Evolutionary conservation across 768 basidiomycete genomes (phyloP).

Genomic region (Tephrocybe sp.): DNA sequence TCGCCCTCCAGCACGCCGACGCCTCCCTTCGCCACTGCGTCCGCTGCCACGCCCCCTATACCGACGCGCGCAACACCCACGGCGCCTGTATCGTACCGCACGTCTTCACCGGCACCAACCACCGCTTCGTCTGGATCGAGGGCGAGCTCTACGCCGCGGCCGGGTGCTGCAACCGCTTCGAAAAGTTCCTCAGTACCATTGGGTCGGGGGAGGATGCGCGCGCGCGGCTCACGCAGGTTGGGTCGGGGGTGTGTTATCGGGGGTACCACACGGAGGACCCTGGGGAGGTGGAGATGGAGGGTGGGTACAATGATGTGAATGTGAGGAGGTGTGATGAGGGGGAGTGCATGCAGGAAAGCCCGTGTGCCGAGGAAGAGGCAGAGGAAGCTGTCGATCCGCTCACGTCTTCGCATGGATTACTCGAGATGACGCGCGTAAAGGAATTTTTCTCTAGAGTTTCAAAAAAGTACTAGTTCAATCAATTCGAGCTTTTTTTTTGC

Average conservation of each 20-base stretch:
- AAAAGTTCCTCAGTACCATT: conserved; percentile 2
- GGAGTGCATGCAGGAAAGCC: conserved; percentile 3
- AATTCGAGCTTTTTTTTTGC: too few species aligned
- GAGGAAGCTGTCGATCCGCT: background rate
- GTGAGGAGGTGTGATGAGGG: conserved; percentile 6
- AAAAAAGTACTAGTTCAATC: too few species aligned
- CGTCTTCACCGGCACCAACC: conserved; percentile 5
- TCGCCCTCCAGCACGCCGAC: conserved; percentile 7
- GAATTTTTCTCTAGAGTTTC: too few species aligned
- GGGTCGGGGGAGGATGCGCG: background rate
- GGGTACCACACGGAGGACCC: conserved; percentile 17
- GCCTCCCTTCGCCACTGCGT: conserved; percentile 11
- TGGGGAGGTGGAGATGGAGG: conserved; percentile 9
- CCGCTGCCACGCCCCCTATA: conserved; percentile 15
- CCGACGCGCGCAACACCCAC: conserved; percentile 7
- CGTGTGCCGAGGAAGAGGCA: background rate
- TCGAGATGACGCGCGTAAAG: too few species aligned
- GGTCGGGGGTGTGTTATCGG: conserved; percentile 4
- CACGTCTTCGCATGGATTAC: too few species aligned
- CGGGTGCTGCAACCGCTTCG: conserved; percentile 1
- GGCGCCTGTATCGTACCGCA: conserved; percentile 12
- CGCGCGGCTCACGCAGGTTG: conserved; percentile 2
- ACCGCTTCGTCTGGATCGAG: background rate
- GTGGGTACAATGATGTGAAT: conserved; percentile 11
- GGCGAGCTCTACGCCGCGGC: background rate